Percentiles rank a stretch among this genome's conserved stretches.
Evolutionary conservation across 2,329 filamentous ascomycete species (phyloP).

Genomic region (Diplodia mutila): DNA sequence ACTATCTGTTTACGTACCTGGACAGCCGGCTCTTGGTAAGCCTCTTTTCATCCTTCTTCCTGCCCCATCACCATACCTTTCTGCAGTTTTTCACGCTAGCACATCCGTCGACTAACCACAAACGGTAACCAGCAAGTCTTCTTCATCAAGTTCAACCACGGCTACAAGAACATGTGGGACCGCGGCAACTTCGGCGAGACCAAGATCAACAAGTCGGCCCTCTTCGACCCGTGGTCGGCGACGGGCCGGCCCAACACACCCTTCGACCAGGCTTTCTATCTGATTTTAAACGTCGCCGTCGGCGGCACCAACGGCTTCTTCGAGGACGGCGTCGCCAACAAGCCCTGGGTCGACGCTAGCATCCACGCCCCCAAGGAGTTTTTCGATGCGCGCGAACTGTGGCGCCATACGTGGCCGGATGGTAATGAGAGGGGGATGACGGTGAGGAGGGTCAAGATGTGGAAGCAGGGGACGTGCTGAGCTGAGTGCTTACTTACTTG

Average conservation of each 20-base stretch:
- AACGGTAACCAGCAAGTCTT: constrained; percentile 23
- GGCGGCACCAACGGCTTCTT: constrained; percentile 25
- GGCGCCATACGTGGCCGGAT: constrained; percentile 26
- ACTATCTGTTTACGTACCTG: constrained; percentile 59
- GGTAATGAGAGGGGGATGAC: constrained; percentile 29
- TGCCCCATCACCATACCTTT: not conserved
- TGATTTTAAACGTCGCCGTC: constrained; percentile 36
- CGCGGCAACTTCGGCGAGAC: constrained; percentile 43
- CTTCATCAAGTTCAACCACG: constrained; percentile 25
- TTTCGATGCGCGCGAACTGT: constrained; percentile 18
- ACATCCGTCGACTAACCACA: not conserved
- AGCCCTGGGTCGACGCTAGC: constrained; percentile 23
- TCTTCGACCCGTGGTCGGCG: constrained; percentile 44
- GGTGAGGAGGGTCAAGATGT: constrained; percentile 30
- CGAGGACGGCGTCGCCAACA: constrained; percentile 23
- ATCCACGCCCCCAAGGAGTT: constrained; percentile 17
- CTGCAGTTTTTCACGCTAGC: not conserved
- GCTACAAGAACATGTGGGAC: constrained; percentile 42
- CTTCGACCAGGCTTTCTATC: constrained; percentile 48
- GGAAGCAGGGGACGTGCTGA: constrained; percentile 23
- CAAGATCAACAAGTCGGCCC: constrained; percentile 41
- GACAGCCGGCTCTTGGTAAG: constrained; percentile 46
- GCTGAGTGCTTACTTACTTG: not conserved
- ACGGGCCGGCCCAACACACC: constrained; percentile 42
- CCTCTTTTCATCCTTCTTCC: not conserved